Evolutionary conservation across 441 rosid genomes (phyloP), one percentile per base, ranked within the genome.

Genomic region (Bruguiera hainesii): DNA sequence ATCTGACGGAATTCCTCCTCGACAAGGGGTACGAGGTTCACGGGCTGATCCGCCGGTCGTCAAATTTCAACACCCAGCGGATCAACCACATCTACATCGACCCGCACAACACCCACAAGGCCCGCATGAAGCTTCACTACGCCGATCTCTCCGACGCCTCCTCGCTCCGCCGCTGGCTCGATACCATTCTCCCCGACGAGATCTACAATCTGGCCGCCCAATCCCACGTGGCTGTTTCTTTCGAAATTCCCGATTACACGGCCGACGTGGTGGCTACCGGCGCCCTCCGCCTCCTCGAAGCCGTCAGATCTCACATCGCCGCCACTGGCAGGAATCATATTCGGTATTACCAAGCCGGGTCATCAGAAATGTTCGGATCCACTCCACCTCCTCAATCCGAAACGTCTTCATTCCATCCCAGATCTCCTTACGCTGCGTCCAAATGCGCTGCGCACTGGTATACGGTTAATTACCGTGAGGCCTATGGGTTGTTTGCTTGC

Each of bases 381-480:
- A 89, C 94, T 1, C 88, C 88, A 7, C 97, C 96, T 15, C 90
- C 96, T 8, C 89, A 91, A 49, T 78, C 83, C 2, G 96, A 91
- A 66, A 31, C 79, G 1, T 26, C 92, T 0, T 91, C 90, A 1
- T 91, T 91, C 71, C 97, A 91, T 26, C 97, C 96, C 0, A 78
- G 94, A 78, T 91, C 97, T 56, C 97, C 96, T 10, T 89, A 89
- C 61, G 94, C 91, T 5, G 94, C 84, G 9, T 85, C 94, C 53
- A 91, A 91, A 74, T 81, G 86, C 68, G 94, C 96, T 0, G 97
- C 94, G 49, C 97, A 89, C 71, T 91, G 96, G 97, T 91, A 91
- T 82, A 87, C 93, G 1, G 97, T 91, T 19, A 91, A 87, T 64
- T 86, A 91, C 84, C 75, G 96, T 0, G 90, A 91, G 70, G 95